These are phyloP conservation scores for Tilletia caries DNA, from an alignment of 1,284 basidiomycete genomes.

Conservation along the genomic window DNA sequence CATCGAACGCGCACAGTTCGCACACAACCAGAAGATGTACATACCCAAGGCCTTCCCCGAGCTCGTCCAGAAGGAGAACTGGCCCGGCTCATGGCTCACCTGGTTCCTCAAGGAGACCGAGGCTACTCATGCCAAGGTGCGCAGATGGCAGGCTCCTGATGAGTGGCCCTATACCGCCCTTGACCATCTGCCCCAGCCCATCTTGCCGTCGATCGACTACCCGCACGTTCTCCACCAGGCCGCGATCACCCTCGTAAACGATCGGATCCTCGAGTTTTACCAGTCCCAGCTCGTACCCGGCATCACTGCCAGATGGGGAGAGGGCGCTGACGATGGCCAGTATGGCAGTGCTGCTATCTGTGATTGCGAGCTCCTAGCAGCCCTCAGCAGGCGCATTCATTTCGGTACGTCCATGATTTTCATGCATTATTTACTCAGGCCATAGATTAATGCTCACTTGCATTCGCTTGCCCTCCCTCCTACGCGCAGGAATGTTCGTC, in stretches of 20 bases:
- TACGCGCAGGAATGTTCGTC: conserved; percentile 75
- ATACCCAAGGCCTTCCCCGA: conserved; percentile 69
- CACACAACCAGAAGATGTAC: conserved; percentile 89
- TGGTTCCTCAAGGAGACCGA: conserved; percentile 97
- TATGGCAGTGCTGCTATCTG: conserved; percentile 91
- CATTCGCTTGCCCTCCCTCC: not conserved
- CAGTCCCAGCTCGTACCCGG: conserved; percentile 73
- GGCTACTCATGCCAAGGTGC: conserved; percentile 65
- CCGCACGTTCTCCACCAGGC: conserved; percentile 69
- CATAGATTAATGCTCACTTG: not conserved
- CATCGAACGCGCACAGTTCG: conserved; percentile 96
- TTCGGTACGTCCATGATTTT: conserved; percentile 76
- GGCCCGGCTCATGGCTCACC: conserved; percentile 83
- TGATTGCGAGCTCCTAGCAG: conserved; percentile 89
- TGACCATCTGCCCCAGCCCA: conserved; percentile 72
- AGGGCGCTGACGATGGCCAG: conserved; percentile 88
- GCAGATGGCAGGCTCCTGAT: conserved; percentile 64
- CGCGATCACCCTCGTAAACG: conserved; percentile 61
- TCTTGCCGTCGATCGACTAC: conserved; percentile 72
- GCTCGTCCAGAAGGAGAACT: conserved; percentile 66
- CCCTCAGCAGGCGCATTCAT: conserved; percentile 91
- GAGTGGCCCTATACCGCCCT: conserved; percentile 87
- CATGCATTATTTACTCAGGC: not conserved
- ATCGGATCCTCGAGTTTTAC: conserved; percentile 85
- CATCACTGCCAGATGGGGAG: conserved; percentile 62